Conservation (phyloP, 495 filamentous ascomycete genomes). For the Cercophora samala region DNA sequence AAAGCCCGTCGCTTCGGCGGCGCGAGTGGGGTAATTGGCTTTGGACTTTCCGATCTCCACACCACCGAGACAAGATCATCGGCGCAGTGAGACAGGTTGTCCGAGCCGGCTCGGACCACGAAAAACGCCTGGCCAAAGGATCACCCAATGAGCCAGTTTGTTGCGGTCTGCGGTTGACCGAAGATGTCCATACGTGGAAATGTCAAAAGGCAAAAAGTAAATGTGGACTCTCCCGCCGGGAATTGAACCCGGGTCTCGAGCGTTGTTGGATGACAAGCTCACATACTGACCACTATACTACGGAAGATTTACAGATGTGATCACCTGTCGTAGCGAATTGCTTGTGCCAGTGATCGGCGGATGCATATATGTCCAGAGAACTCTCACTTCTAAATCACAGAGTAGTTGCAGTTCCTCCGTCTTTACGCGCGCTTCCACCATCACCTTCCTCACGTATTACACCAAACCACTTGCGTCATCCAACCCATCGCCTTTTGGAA, state of each 20-base stretch:
- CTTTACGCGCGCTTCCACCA: too few relatives aligned
- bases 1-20: not conserved
- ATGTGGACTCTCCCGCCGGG: conserved; percentile 5
- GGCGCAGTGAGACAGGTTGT: not conserved
- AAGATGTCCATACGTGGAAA: too few relatives aligned
- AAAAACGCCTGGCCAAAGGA: not conserved
- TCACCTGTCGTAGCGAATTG: conserved; percentile 1
- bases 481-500: too few relatives aligned
- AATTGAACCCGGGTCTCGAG: conserved; percentile 8
- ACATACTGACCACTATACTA: conserved; percentile 9
- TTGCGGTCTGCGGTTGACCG: too few relatives aligned
- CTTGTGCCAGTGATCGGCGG: not conserved
- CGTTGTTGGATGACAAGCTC: conserved; percentile 8
- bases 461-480: too few relatives aligned
- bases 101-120: not conserved
- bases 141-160: too few relatives aligned
- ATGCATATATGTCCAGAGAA: not conserved
- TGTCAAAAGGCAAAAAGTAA: not conserved
- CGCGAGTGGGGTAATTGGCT: not conserved
- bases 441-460: too few relatives aligned
- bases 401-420: too few relatives aligned
- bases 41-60: not conserved
- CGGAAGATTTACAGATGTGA: conserved; percentile 4
- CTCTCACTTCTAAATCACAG: too few relatives aligned
- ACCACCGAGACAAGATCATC: not conserved